These are phyloP conservation scores for Xylaria sp. DNA, from an alignment of 2,329 filamentous ascomycete species.

Conservation along the genomic window DNA sequence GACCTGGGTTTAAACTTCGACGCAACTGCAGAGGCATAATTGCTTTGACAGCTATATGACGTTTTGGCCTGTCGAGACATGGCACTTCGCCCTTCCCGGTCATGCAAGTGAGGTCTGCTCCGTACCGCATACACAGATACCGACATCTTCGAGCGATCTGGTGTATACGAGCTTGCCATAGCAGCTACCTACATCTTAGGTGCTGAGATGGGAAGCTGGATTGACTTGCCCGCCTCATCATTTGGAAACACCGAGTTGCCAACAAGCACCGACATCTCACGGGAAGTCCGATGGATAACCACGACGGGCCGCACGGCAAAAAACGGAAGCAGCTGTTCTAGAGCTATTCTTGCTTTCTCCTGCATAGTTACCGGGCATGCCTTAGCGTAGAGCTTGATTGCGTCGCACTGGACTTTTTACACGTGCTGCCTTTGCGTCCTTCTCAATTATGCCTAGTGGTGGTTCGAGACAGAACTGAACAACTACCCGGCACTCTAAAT, in stretches of 20 bases:
- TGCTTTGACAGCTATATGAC: background rate
- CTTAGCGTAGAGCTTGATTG: background rate
- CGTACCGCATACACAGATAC: background rate
- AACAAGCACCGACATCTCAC: background rate
- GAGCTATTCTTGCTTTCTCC: background rate
- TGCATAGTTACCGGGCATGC: background rate
- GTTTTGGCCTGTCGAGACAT: background rate
- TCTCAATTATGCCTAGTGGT: background rate
- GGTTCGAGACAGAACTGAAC: background rate
- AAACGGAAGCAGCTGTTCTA: background rate
- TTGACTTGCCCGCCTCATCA: background rate
- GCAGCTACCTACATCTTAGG: too few relatives aligned
- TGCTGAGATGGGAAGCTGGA: too few relatives aligned
- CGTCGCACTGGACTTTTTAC: background rate
- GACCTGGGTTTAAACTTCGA: background rate
- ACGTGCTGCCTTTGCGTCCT: background rate
- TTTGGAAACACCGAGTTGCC: background rate
- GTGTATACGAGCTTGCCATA: background rate
- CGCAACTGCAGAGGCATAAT: background rate
- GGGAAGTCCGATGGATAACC: background rate
- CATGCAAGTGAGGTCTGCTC: background rate
- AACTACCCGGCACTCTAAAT: conserved; percentile 3
- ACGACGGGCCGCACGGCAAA: background rate
- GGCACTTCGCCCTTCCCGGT: background rate
- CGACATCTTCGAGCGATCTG: background rate